Evolutionary conservation across 2,329 filamentous ascomycete genomes (phyloP), one percentile per base, ranked within the genome.

Genomic region (Apiospora phragmitis): DNA sequence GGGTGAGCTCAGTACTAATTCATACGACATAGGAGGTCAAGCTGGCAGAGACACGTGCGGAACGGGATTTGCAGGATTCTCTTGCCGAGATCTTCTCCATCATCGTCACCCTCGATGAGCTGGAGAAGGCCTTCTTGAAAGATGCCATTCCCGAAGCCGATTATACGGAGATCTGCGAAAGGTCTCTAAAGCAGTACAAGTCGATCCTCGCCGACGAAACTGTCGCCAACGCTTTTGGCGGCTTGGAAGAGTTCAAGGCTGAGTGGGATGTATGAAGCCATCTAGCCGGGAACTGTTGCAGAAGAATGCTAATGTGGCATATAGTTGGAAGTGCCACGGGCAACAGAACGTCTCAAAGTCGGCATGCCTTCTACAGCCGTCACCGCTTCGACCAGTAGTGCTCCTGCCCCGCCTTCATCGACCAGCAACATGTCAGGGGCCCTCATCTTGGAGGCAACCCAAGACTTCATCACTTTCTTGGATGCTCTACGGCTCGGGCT

Each of bases 31-130:
- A 97, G 93, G 96, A 98, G 87, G 94, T 98, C 76, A 97, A 97
- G 82, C 89, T 99, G 72, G 91, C 94, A 67, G 92, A 93, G 49
- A 97, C 92, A 29, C 91, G 93, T 75, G 92, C 93, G 51, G 95
- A 98, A 83, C 92, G 95, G 72, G 95, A 99, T 79, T 87, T 98
- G 1, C 94, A 98, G 81, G 96, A 98, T 79, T 98, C 96, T 1
- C 90, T 99, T 18, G 96, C 95, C 70, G 96, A 99, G 82, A 91
- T 99, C 32, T 99, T 98, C 83, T 97, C 95, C 83, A 98, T 99
- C 75, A 95, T 99, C 47, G 89, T 98, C 72, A 98, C 96, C 0
- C 86, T 99, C 3, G 96, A 99, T 79, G 94, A 97, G 74, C 89
- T 99, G 1, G 96, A 99, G 79, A 97, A 97, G 81, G 97, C 95